Conservation (phyloP, 805 yeast genomes). For the Candida saitoana region DNA sequence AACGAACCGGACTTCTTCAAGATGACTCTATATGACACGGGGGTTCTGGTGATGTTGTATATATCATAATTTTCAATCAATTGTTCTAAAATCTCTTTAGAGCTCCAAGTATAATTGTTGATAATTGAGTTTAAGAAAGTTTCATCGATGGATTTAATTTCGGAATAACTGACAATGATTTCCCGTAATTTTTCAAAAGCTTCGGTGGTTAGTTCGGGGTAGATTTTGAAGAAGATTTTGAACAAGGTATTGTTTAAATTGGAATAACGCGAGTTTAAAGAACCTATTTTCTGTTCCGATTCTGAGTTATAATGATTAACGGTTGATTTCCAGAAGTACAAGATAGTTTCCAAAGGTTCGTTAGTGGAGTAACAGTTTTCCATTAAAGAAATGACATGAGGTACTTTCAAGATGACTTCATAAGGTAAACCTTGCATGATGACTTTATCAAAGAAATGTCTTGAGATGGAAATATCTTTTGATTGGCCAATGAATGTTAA, state of each 20-base stretch:
- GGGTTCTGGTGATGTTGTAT: conserved; percentile 56
- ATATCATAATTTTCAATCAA: conserved; percentile 56
- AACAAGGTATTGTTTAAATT: conserved; percentile 68
- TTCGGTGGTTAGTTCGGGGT: conserved; percentile 47
- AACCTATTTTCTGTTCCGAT: conserved; percentile 10
- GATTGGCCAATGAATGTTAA: conserved; percentile 74
- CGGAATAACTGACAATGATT: conserved; percentile 52
- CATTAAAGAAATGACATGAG: conserved; percentile 62
- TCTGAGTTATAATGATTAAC: conserved; percentile 43
- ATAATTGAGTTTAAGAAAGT: conserved; percentile 77
- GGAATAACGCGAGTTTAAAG: conserved; percentile 66
- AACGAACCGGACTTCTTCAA: conserved; percentile 71
- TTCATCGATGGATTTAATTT: conserved; percentile 62
- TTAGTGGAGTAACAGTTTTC: conserved; percentile 56
- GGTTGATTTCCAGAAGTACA: conserved; percentile 60
- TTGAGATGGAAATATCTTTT: conserved; percentile 66
- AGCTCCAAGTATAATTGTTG: conserved; percentile 66
- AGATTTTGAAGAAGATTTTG: conserved; percentile 60
- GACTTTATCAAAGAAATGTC: conserved; percentile 71
- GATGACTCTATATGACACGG: conserved; percentile 67
- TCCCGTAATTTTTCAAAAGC: conserved; percentile 56
- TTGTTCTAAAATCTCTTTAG: conserved; percentile 59
- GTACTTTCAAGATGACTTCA: conserved; percentile 64
- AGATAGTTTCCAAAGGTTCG: conserved; percentile 54
- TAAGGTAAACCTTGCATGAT: conserved; percentile 63